These are phyloP conservation scores for Alloascoidea hylecoeti DNA, from an alignment of 805 yeast species.

Conservation along the genomic window DNA sequence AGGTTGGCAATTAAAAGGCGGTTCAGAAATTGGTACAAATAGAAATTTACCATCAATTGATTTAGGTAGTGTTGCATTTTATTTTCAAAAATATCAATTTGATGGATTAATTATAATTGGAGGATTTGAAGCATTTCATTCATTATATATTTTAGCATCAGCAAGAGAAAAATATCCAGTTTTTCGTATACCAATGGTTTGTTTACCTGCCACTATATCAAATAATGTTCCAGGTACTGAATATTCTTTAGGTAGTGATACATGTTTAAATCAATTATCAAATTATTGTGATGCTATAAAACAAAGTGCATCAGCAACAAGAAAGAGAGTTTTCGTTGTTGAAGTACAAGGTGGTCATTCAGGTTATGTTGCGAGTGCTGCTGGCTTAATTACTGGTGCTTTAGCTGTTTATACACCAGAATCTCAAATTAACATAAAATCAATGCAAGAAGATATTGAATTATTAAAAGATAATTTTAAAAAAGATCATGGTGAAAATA, in stretches of 20 bases:
- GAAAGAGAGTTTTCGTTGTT: conserved; percentile 68
- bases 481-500: conserved; percentile 48
- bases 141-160: conserved; percentile 49
- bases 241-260: conserved; percentile 63
- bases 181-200: conserved; percentile 65
- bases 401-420: conserved; percentile 70
- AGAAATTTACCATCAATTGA: conserved; percentile 57
- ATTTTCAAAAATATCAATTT: conserved; percentile 51
- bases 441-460: conserved; percentile 51
- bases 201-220: conserved; percentile 68
- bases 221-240: conserved; percentile 77
- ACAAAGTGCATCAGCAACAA: conserved; percentile 65
- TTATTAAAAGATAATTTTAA: conserved; percentile 44
- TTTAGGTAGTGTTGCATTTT: conserved; percentile 57
- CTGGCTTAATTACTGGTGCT: conserved; percentile 60
- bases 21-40: conserved; percentile 75
- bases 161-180: conserved; percentile 52
- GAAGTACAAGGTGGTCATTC: conserved; percentile 82
- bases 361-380: conserved; percentile 61
- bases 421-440: conserved; percentile 42
- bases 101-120: conserved; percentile 68
- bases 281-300: conserved; percentile 68
- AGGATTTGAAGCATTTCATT: conserved; percentile 71
- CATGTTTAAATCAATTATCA: conserved; percentile 58
- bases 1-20: conserved; percentile 64